Base-by-base conservation (phyloP, 176 grass and related monocot species). In the Triticum timopheevii region DNA sequence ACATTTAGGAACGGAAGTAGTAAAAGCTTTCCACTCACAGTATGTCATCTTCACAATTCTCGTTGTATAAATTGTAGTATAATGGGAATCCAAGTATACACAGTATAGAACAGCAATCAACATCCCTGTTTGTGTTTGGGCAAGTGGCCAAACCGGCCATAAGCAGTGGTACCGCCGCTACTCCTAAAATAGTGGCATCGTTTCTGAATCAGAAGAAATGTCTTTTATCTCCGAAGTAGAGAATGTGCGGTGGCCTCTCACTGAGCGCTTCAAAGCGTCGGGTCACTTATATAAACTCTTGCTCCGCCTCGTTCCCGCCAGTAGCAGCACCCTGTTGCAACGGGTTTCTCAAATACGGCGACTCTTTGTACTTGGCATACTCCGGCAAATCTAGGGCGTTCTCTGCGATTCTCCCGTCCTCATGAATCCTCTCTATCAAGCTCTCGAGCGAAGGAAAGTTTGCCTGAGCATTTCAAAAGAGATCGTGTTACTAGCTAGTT, bases 361-460 rank as follows among this genome's bases (percentile, higher is more conserved):
- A 91, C 31, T 94, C 94, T 80, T 91, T 96, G 71, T 90, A 96
- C 38, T 79, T 68, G 5, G 89, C 82, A 76, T 93, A 99, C 47
- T 90, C 56, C 4, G 92, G 97, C 56, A 96, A 86, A 67, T 94
- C 90, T 45, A 99, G 82, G 23, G 92, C 97, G 65, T 90, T 93
- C 71, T 94, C 89, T 73, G 94, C 92, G 69, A 98, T 96, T 90
- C 85, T 96, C 24, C 90, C 90, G 68, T 96, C 97, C 86, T 98
- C 94, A 2, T 90, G 94, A 88, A 96, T 98, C 83, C 97, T 91
- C n/a, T 89, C 85, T 77, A 96, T 98, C 90, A 98, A 90, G 89
- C 92, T 98, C 76, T 98, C 88, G 15, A 98, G 88, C 20, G 94
- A 93, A 77, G 92, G 87, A 79, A 96, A 98, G 80, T 93, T 98